Conservation (phyloP, 2,329 filamentous ascomycete genomes). For the Chrysoporthe puriensis region DNA sequence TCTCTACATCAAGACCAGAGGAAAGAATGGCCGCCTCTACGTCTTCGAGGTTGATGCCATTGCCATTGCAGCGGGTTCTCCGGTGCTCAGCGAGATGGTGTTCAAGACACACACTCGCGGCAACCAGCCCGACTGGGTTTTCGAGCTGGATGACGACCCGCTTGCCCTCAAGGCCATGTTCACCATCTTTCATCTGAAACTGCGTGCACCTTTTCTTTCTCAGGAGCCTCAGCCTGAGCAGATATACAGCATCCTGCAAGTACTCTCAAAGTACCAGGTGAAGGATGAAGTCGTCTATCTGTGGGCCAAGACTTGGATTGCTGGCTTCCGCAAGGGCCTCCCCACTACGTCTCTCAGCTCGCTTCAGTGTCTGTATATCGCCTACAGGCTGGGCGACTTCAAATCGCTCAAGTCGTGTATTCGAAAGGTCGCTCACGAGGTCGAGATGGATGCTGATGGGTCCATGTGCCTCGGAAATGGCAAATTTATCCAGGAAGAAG, state of each 20-base stretch:
- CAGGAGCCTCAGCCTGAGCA: constrained; percentile 22
- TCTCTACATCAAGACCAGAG: constrained; percentile 26
- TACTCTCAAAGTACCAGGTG: constrained; percentile 25
- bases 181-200: constrained; percentile 23
- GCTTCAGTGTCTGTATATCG: constrained; percentile 14
- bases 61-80: constrained; percentile 23
- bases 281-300: constrained; percentile 17
- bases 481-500: constrained; percentile 2
- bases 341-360: constrained; percentile 6
- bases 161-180: constrained; percentile 26
- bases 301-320: constrained; percentile 21
- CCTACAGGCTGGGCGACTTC: constrained; percentile 26
- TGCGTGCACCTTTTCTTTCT: constrained; percentile 16
- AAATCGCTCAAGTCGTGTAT: constrained; percentile 20
- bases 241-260: constrained; percentile 17
- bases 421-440: constrained; percentile 19
- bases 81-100: constrained; percentile 25
- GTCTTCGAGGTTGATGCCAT: constrained; percentile 26
- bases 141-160: constrained; percentile 24
- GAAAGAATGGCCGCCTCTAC: constrained; percentile 10
- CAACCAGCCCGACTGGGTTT: constrained; percentile 25
- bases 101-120: constrained; percentile 25
- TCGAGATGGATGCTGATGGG: constrained; percentile 14
- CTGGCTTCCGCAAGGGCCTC: constrained; percentile 14
- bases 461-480: constrained; percentile 10